These are phyloP conservation scores for Lentithecium fluviatile DNA, from an alignment of 495 filamentous ascomycete species.

Conservation along the genomic window DNA sequence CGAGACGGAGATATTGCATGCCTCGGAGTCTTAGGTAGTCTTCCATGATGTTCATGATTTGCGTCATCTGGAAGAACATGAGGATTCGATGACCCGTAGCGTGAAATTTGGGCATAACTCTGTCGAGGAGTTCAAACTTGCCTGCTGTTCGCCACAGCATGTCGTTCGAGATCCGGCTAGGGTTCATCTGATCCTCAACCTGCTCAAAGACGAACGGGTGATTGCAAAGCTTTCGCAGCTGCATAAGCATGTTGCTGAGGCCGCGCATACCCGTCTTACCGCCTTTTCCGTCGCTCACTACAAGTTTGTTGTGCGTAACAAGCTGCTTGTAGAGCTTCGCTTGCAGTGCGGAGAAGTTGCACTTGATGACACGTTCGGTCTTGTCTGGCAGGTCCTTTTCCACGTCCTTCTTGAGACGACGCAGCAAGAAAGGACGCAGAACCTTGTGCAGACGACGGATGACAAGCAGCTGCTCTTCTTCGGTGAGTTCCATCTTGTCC, in stretches of 20 bases:
- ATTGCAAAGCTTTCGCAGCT: slow-evolving; percentile 97
- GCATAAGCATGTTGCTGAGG: slow-evolving; percentile 99
- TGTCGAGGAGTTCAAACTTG: slow-evolving; percentile 94
- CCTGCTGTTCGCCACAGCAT: slow-evolving; percentile 92
- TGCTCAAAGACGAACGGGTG: slow-evolving; percentile 98
- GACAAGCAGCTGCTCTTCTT: slow-evolving; percentile 98
- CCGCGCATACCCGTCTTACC: slow-evolving; percentile 94
- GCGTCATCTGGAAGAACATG: slow-evolving; percentile 99
- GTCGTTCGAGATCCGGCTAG: slow-evolving; percentile 80
- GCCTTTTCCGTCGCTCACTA: slow-evolving; percentile 91
- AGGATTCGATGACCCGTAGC: slow-evolving; percentile 85
- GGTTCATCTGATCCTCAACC: slow-evolving; percentile 98
- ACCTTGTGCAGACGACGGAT: slow-evolving; percentile 99
- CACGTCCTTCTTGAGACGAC: slow-evolving; percentile 98
- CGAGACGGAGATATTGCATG: slow-evolving; percentile 82
- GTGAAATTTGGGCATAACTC: slow-evolving; percentile 89
- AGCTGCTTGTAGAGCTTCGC: slow-evolving; percentile 93
- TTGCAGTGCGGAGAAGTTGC: slow-evolving; percentile 94
- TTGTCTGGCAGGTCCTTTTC: slow-evolving; percentile 98
- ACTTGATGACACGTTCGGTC: slow-evolving; percentile 98
- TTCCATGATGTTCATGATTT: slow-evolving; percentile 99
- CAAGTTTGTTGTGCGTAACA: slow-evolving; percentile 88
- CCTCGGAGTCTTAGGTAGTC: slow-evolving; percentile 86
- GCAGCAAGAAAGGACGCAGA: slow-evolving; percentile 90
- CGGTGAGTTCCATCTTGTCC: slow-evolving; percentile 96